Evolutionary conservation across 768 basidiomycete species (phyloP).

Genomic region (Boletus rubroflammeus): DNA sequence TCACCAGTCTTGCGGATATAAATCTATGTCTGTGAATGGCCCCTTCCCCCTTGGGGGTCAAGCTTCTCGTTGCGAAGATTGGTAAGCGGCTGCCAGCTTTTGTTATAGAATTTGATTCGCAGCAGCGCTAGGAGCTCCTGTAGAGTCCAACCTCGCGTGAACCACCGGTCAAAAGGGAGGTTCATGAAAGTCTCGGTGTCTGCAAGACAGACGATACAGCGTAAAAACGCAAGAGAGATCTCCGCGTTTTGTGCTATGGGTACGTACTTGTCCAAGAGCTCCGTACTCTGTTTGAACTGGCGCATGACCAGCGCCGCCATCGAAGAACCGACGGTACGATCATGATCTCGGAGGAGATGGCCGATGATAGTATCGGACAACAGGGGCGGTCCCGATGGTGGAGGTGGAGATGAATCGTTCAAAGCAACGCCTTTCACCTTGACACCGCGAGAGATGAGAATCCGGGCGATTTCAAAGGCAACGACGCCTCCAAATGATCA

Average conservation of each 20-base stretch:
- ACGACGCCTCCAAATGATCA: constrained; percentile 80
- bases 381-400: constrained; percentile 48
- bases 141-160: constrained; percentile 4
- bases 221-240: constrained; percentile 46
- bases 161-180: constrained; percentile 19
- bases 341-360: constrained; percentile 35
- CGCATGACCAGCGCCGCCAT: constrained; percentile 37
- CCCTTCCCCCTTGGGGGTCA: background rate
- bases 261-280: constrained; percentile 45
- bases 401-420: constrained; percentile 56
- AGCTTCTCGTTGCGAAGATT: constrained; percentile 1
- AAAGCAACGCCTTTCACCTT: constrained; percentile 55
- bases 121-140: constrained; percentile 15
- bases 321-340: constrained; percentile 27
- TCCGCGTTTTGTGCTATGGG: constrained; percentile 29
- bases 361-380: constrained; percentile 53
- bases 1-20: no score
- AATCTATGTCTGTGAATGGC: no score
- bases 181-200: background rate
- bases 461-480: constrained; percentile 60
- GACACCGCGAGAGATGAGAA: constrained; percentile 39
- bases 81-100: constrained; percentile 10
- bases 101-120: constrained; percentile 11
- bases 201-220: constrained; percentile 40
- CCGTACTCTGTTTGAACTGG: constrained; percentile 50